A percentile compares a stretch with the other conserved stretches of the same genome.
phyloP scores from a whole-genome alignment of 257 asterid species.

The Lycium barbarum region DNA sequence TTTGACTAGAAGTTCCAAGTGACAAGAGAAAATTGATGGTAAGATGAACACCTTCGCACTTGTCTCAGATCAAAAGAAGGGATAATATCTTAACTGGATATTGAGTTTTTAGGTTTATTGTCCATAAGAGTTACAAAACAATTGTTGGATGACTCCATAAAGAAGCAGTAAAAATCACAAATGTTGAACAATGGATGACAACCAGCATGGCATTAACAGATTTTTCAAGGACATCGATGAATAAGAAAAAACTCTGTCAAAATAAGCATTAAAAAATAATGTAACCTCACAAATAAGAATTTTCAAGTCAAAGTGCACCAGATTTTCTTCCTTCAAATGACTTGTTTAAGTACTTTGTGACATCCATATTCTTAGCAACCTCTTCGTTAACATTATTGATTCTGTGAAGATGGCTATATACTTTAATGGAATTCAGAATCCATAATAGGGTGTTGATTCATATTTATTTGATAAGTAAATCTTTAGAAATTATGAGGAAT shows the following conservation, averaged over 20 bases:
- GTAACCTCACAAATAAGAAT: neutral
- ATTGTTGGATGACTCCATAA: neutral
- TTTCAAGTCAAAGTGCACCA: neutral
- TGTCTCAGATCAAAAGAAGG: neutral
- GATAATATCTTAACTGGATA: neutral
- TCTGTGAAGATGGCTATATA: constrained; percentile 14
- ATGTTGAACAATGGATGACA: neutral
- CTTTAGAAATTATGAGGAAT: neutral
- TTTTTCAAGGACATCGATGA: neutral
- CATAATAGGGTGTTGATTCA: neutral
- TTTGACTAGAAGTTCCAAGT: neutral
- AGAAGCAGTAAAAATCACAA: neutral
- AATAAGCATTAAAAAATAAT: neutral
- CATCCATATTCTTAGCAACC: neutral
- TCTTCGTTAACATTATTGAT: neutral
- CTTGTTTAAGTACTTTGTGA: neutral
- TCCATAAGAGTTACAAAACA: neutral
- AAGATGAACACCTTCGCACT: neutral
- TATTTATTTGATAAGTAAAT: neutral
- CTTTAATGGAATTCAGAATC: neutral
- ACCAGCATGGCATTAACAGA: neutral
- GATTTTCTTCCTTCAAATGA: neutral
- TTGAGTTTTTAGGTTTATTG: neutral
- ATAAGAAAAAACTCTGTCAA: neutral
- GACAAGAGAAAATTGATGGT: neutral